A percentile compares a stretch with the other conserved stretches of the same genome.
These are phyloP conservation scores for Gossypium anomalum DNA, from an alignment of 345 rosid genomes.

Conservation along the genomic window DNA sequence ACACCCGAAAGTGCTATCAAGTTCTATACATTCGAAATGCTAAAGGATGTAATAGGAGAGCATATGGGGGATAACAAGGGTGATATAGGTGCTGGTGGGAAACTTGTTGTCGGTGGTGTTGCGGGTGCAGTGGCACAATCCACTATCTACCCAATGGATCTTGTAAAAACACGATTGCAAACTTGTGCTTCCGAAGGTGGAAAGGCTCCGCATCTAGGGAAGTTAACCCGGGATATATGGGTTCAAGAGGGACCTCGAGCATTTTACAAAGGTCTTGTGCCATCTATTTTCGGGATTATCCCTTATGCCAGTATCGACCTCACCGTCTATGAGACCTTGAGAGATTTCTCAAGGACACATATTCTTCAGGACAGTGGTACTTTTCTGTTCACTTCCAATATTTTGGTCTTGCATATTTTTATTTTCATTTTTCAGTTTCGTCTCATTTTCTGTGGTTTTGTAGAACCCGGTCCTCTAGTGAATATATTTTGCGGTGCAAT, in stretches of 20 bases:
- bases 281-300: slow-evolving; percentile 83
- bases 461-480: slow-evolving; percentile 81
- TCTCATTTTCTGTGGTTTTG: slow-evolving; percentile 1
- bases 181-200: slow-evolving; percentile 67
- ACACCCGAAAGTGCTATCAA: slow-evolving; percentile 97
- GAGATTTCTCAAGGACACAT: slow-evolving; percentile 74
- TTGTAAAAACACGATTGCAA: slow-evolving; percentile 92
- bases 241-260: slow-evolving; percentile 89
- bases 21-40: slow-evolving; percentile 79
- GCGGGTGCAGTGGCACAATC: slow-evolving; percentile 97
- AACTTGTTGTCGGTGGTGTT: slow-evolving; percentile 85
- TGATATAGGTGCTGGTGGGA: slow-evolving; percentile 68
- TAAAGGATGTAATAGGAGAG: slow-evolving; percentile 51
- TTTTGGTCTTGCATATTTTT: neutral
- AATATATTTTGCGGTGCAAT: slow-evolving; percentile 87
- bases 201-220: slow-evolving; percentile 58
- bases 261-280: slow-evolving; percentile 84
- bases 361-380: slow-evolving; percentile 64
- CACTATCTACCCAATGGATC: slow-evolving; percentile 89
- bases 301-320: slow-evolving; percentile 96
- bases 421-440: neutral
- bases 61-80: slow-evolving; percentile 42
- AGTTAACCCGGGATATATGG: slow-evolving; percentile 73
- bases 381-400: neutral
- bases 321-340: slow-evolving; percentile 84